Percentiles rank a stretch among this genome's conserved stretches.
Evolutionary conservation across 495 filamentous ascomycete species (phyloP).

Genomic region (Penicillium subrubescens): DNA sequence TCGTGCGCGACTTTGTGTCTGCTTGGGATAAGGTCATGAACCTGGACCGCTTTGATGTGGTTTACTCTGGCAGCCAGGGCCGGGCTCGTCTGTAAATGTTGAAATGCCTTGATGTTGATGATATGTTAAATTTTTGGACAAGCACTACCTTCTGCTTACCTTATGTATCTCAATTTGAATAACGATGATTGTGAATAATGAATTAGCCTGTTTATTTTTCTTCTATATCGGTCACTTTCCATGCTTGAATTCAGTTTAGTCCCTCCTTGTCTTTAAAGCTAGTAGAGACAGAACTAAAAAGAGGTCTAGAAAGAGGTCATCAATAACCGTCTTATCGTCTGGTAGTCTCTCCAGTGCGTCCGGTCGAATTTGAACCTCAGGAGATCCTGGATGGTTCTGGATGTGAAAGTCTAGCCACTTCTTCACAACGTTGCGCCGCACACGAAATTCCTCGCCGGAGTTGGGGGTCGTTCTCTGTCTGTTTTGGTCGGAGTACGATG

Average conservation of each 20-base stretch:
- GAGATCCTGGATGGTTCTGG: too few relatives aligned
- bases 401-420: too few relatives aligned
- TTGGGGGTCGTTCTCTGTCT: too few relatives aligned
- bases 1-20: constrained; percentile 68
- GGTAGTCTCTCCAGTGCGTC: too few relatives aligned
- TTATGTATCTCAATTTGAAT: constrained; percentile 2
- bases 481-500: too few relatives aligned
- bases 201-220: not conserved
- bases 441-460: too few relatives aligned
- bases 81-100: constrained; percentile 31
- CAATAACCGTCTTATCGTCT: too few relatives aligned
- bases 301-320: too few relatives aligned
- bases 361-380: too few relatives aligned
- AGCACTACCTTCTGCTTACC: constrained; percentile 7
- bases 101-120: not conserved
- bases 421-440: too few relatives aligned
- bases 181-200: constrained; percentile 3
- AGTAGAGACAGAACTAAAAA: too few relatives aligned
- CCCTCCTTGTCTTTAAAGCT: not conserved
- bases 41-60: constrained; percentile 65
- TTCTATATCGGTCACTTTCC: not conserved
- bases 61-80: constrained; percentile 17
- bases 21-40: constrained; percentile 75
- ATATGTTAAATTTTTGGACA: not conserved
- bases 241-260: not conserved